These are phyloP conservation scores for Candida sanyaensis DNA, from an alignment of 1,139 yeast genomes.

Conservation along the genomic window DNA sequence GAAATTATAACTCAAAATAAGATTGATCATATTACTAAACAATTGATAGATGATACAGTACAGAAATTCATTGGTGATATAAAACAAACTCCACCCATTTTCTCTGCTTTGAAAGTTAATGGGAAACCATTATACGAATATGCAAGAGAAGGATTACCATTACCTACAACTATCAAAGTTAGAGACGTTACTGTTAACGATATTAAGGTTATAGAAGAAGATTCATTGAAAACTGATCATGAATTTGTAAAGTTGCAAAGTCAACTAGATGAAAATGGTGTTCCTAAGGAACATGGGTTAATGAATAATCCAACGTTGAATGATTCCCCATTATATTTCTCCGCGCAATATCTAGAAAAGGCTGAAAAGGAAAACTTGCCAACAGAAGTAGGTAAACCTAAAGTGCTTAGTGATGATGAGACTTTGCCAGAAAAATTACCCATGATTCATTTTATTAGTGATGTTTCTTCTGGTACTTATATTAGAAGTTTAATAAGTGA, in stretches of 20 bases:
- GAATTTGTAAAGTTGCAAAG: conserved; percentile 52
- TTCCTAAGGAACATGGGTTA: conserved; percentile 46
- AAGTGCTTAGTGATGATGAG: conserved; percentile 23
- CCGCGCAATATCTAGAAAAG: conserved; percentile 50
- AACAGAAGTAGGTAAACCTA: conserved; percentile 30
- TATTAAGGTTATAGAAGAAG: conserved; percentile 52
- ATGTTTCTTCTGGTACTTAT: conserved; percentile 94
- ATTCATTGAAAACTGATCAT: conserved; percentile 58
- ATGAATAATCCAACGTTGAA: conserved; percentile 61
- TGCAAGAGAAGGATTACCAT: conserved; percentile 84
- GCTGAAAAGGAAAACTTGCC: conserved; percentile 38
- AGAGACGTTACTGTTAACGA: conserved; percentile 67
- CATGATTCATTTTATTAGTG: conserved; percentile 66
- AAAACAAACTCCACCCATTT: conserved; percentile 92
- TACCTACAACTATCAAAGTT: conserved; percentile 78
- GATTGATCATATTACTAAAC: conserved; percentile 58
- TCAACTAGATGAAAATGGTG: conserved; percentile 54
- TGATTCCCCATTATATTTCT: conserved; percentile 61
- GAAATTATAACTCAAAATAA: conserved; percentile 63
- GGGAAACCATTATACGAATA: conserved; percentile 95
- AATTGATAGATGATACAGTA: conserved; percentile 50
- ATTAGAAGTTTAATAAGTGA: conserved; percentile 90
- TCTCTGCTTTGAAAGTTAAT: conserved; percentile 90
- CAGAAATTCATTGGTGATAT: conserved; percentile 74
- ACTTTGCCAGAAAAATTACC: conserved; percentile 49